Evolutionary conservation across 495 filamentous ascomycete genomes (phyloP), one percentile per base, ranked within the genome.

Genomic region (Mycothermus thermophilus): DNA sequence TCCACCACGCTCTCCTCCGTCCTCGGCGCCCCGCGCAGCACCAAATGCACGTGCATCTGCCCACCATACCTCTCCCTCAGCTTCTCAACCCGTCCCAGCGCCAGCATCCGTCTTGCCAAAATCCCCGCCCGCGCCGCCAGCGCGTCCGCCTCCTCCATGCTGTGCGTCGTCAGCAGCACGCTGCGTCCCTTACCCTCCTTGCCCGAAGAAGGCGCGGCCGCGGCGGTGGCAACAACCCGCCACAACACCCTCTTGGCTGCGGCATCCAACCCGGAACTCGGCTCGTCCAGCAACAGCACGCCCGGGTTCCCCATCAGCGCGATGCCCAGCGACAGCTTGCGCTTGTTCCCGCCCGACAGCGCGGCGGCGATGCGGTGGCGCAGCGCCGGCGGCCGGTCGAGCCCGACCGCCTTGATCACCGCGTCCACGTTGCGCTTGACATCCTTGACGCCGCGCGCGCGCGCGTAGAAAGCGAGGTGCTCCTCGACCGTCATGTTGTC

Each of bases 101-200:
- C 78, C 1, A 86, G 60, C 76, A 86, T 82, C 3, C 66, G 47
- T 42, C 63, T 67, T n/a, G 78, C 76, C 37, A 86, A 59, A 38
- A 86, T 82, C 5, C 78, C 80, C 0, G 75, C 80, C 8, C 76
- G 63, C 36, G 70, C 62, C 0, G 79, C 80, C 8, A 86, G 60
- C 3, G 79, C 78, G 38, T 81, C 76, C 11, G 80, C 80, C 50
- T 86, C 80, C 48, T 86, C 80, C 80, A 86, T 84, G 23, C 62
- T 69, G 46, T 86, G 80, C 7, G 80, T 86, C n/a, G 78, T 83
- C 5, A 83, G 55, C 1, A 83, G 57, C n/a, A 83, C 62, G 1
- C 66, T 69, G 1, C 79, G 60, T 3, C 77, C 77, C 0, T 60
- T 55, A 0, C 66, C 69, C 17, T n/a, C n/a, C n/a, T n/a, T n/a